These are phyloP conservation scores for Tephrocybe rancida DNA, from an alignment of 768 basidiomycete species.

Conservation along the genomic window DNA sequence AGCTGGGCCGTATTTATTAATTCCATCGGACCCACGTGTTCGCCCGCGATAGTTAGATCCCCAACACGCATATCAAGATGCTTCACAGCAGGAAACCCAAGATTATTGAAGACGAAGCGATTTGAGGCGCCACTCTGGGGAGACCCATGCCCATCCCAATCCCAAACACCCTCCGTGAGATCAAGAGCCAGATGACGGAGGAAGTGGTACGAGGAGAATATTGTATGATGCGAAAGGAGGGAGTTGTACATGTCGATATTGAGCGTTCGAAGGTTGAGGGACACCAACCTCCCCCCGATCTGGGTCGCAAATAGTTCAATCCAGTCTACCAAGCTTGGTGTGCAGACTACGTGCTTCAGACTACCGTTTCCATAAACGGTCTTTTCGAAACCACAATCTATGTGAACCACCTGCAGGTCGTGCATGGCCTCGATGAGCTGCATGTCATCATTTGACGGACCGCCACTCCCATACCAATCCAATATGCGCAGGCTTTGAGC, in stretches of 20 bases:
- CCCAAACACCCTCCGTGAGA: constrained; percentile 23
- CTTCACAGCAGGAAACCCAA: constrained; percentile 20
- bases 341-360: too few species aligned
- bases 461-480: constrained; percentile 15
- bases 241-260: not conserved
- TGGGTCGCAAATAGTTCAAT: not conserved
- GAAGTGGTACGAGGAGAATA: constrained; percentile 8
- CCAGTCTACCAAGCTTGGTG: too few species aligned
- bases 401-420: constrained; percentile 6
- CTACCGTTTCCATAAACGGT: constrained; percentile 14
- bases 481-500: constrained; percentile 10
- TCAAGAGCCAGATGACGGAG: constrained; percentile 19
- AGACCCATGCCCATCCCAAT: constrained; percentile 17
- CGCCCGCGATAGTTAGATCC: constrained; percentile 14
- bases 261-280: not conserved
- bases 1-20: constrained; percentile 16
- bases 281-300: not conserved
- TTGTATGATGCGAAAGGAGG: not conserved
- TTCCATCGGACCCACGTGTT: constrained; percentile 16
- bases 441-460: constrained; percentile 5
- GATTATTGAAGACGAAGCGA: constrained; percentile 10
- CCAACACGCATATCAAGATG: constrained; percentile 18
- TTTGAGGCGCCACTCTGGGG: constrained; percentile 16
- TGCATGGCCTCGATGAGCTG: constrained; percentile 2
- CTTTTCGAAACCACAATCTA: constrained; percentile 18